Percentiles rank a stretch among this genome's conserved stretches.
phyloP scores from a whole-genome alignment of 2,329 filamentous ascomycete species.

The Alternaria atra region DNA sequence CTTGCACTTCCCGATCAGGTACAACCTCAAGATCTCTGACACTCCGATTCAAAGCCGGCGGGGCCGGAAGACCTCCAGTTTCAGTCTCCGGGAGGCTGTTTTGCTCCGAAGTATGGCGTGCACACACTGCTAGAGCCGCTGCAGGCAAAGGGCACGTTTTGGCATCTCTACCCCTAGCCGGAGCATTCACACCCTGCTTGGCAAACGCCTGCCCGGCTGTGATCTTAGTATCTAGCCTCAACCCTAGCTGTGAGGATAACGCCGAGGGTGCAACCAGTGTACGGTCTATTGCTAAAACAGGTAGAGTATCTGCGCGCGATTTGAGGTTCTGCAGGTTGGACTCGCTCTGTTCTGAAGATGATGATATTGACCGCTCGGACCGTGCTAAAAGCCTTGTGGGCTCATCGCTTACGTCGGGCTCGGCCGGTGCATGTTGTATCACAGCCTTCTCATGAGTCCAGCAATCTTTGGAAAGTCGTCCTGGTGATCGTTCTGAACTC shows the following conservation, averaged over 20 bases:
- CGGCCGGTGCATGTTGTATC: conserved; percentile 4
- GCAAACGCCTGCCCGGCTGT: conserved; percentile 19
- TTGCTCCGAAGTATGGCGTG: conserved; percentile 5
- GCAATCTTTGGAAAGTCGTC: conserved; percentile 3
- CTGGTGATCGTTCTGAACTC: conserved; percentile 1
- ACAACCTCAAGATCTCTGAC: neutral
- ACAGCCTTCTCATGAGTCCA: neutral
- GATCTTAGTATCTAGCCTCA: neutral
- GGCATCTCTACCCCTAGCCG: neutral
- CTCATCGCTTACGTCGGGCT: conserved; percentile 3
- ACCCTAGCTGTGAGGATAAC: conserved; percentile 1
- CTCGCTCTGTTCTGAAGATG: neutral
- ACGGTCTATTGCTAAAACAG: conserved; percentile 4
- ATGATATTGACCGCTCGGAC: conserved; percentile 2
- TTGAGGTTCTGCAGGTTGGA: neutral
- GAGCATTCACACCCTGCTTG: neutral
- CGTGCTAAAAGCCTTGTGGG: conserved; percentile 4
- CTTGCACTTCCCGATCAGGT: neutral
- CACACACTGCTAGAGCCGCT: conserved; percentile 1
- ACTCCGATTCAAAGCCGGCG: neutral
- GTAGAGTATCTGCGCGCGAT: conserved; percentile 1
- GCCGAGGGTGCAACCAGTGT: neutral
- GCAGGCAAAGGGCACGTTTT: conserved; percentile 4
- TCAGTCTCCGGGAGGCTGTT: neutral
- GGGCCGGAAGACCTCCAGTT: neutral